Conservation (phyloP, 2,329 filamentous ascomycete genomes). For the Rhynchosporium secalis region DNA sequence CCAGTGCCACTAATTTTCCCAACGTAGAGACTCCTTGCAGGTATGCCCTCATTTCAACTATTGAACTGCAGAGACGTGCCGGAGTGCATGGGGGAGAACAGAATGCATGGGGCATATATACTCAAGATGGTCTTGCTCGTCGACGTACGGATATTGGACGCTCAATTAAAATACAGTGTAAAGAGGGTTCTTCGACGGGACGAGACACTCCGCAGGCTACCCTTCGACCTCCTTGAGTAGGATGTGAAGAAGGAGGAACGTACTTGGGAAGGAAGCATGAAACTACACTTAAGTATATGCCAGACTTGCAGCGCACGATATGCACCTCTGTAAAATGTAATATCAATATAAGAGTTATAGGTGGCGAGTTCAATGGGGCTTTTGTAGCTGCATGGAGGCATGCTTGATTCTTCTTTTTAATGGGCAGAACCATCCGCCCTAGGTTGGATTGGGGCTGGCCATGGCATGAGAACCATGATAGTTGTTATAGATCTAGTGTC, state of each 20-base stretch:
- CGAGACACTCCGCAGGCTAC: neutral
- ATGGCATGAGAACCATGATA: neutral
- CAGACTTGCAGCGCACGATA: neutral
- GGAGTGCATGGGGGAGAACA: constrained; percentile 4
- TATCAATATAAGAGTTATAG: neutral
- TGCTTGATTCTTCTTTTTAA: neutral
- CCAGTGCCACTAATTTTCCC: neutral
- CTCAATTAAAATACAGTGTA: too few species aligned
- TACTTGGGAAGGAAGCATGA: neutral
- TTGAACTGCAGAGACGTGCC: neutral
- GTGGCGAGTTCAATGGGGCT: neutral
- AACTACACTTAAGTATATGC: neutral
- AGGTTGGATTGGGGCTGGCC: neutral
- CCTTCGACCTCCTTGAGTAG: neutral
- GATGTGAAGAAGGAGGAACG: neutral
- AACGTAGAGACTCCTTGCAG: neutral
- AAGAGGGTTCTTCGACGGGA: neutral
- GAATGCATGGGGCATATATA: neutral
- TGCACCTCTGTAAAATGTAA: neutral
- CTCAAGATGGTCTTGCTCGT: neutral
- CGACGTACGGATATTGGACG: neutral
- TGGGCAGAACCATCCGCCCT: constrained; percentile 5
- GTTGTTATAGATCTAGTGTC: neutral
- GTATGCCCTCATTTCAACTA: constrained; percentile 3
- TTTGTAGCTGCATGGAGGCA: neutral